Percentiles rank a stretch among this genome's conserved stretches.
Conservation (phyloP, 495 filamentous ascomycete genomes). For the Tuber aestivum region DNA sequence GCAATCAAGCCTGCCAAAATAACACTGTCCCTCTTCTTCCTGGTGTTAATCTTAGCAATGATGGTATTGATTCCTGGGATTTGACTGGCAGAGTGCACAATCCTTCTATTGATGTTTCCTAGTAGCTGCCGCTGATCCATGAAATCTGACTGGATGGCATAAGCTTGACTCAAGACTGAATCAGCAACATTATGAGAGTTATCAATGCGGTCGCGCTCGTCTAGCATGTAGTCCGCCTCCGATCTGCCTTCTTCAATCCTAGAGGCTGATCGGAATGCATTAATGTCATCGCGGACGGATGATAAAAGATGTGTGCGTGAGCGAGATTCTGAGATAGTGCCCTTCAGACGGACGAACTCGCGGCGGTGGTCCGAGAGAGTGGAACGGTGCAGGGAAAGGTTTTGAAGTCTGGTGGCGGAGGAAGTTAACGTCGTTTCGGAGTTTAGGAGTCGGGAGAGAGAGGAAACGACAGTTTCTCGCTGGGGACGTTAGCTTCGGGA, state of each 20-base stretch:
- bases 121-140: constrained; percentile 78
- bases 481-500: constrained; percentile 44
- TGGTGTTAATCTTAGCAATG: constrained; percentile 87
- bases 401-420: constrained; percentile 89
- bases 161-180: constrained; percentile 88
- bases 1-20: constrained; percentile 88
- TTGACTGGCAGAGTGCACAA: constrained; percentile 78
- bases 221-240: constrained; percentile 95
- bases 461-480: constrained; percentile 74
- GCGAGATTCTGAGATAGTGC: constrained; percentile 63
- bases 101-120: constrained; percentile 76
- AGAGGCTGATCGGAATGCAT: constrained; percentile 67
- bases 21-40: constrained; percentile 91
- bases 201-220: constrained; percentile 78
- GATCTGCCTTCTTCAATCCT: constrained; percentile 38
- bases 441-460: constrained; percentile 84
- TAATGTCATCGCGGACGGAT: constrained; percentile 85
- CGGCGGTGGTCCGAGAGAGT: constrained; percentile 79
- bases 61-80: constrained; percentile 90
- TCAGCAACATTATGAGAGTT: constrained; percentile 81
- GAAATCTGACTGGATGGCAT: constrained; percentile 92
- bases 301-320: constrained; percentile 86
- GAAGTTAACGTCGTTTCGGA: constrained; percentile 84
- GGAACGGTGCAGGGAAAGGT: constrained; percentile 85
- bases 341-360: constrained; percentile 67